Conservation (phyloP, 2,329 filamentous ascomycete genomes). For the Colletotrichum scovillei region DNA sequence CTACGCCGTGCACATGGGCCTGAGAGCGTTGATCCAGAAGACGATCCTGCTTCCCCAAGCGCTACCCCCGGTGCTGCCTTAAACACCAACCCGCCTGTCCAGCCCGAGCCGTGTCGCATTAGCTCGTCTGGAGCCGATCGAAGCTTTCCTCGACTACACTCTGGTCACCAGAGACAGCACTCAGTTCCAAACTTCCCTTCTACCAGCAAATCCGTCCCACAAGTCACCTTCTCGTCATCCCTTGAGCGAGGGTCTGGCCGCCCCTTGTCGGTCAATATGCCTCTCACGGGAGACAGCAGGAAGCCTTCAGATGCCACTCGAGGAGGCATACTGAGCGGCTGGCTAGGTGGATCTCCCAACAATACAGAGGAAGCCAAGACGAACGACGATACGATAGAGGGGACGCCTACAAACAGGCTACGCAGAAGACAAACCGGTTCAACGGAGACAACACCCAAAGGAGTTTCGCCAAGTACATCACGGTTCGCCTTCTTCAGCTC, state of each 20-base stretch:
- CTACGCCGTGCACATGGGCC: conserved; percentile 29
- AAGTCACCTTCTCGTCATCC: conserved; percentile 37
- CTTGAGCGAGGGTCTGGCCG: conserved; percentile 41
- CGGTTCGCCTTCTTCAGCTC: conserved; percentile 60
- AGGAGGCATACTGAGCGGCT: conserved; percentile 44
- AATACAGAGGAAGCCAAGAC: conserved; percentile 37
- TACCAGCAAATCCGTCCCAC: conserved; percentile 37
- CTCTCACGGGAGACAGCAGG: conserved; percentile 55
- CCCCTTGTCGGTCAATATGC: conserved; percentile 49
- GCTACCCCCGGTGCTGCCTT: conserved; percentile 17
- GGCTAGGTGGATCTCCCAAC: conserved; percentile 43
- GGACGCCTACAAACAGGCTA: conserved; percentile 46
- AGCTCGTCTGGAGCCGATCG: conserved; percentile 11
- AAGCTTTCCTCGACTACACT: conserved; percentile 17
- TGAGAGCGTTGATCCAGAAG: conserved; percentile 20
- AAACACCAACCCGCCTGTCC: conserved; percentile 31
- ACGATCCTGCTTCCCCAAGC: conserved; percentile 22
- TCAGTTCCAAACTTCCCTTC: conserved; percentile 50
- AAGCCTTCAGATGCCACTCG: conserved; percentile 41
- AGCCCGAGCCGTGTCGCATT: conserved; percentile 22
- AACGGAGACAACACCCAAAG: conserved; percentile 48
- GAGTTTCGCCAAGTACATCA: conserved; percentile 45
- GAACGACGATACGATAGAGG: conserved; percentile 40
- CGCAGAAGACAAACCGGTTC: conserved; percentile 34
- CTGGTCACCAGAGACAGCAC: conserved; percentile 47